These are phyloP conservation scores for Quercus rubra DNA, from an alignment of 306 rosid genomes.

Conservation along the genomic window DNA sequence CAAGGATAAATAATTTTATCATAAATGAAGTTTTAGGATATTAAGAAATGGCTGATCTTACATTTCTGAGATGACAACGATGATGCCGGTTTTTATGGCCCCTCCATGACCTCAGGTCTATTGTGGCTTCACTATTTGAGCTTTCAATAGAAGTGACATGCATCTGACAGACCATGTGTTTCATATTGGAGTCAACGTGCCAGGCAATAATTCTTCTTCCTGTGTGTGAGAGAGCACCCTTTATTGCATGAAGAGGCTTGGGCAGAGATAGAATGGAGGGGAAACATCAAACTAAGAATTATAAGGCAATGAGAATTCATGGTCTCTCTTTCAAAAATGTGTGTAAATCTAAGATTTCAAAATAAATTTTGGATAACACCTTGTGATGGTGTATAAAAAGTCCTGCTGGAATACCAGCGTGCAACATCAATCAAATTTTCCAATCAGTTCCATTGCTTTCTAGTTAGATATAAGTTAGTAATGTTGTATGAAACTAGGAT, in stretches of 20 bases:
- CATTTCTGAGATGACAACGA: constrained; percentile 30
- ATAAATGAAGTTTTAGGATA: neutral
- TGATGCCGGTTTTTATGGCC: neutral
- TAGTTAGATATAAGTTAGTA: neutral
- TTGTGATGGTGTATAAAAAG: neutral
- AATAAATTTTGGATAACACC: neutral
- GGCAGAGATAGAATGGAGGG: constrained; percentile 12
- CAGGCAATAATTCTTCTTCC: neutral
- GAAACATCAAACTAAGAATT: constrained; percentile 12
- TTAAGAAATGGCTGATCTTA: constrained; percentile 18
- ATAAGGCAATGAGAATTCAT: constrained; percentile 22
- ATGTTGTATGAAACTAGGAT: neutral
- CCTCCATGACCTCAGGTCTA: constrained; percentile 14
- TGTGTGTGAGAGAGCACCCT: constrained; percentile 3
- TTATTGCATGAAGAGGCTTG: constrained; percentile 10
- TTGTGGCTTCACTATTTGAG: constrained; percentile 23
- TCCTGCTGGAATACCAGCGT: too few species aligned
- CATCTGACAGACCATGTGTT: constrained; percentile 8
- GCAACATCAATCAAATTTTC: neutral
- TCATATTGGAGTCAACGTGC: constrained; percentile 1
- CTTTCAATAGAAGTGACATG: constrained; percentile 3
- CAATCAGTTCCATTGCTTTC: neutral
- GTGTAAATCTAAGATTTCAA: neutral
- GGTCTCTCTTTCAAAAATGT: neutral
- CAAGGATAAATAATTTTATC: neutral